Evolutionary conservation across 352 stramenopile species (phyloP).

Genomic region (Pythium plurisporium): DNA sequence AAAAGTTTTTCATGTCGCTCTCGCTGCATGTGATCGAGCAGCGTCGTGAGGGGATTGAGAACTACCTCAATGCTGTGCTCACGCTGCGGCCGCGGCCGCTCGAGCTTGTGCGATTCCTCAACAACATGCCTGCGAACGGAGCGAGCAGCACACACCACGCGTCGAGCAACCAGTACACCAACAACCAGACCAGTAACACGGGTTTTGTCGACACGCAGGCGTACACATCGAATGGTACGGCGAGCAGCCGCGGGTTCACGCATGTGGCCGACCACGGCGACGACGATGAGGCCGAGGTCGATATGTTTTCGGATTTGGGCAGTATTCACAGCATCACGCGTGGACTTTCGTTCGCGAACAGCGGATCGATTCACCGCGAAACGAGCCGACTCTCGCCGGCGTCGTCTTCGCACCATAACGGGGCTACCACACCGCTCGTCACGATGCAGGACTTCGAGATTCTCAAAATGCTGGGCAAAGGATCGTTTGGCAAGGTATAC

Average conservation of each 20-base stretch:
- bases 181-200: neutral
- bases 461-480: constrained; percentile 97
- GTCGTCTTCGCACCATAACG: neutral
- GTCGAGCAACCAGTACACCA: neutral
- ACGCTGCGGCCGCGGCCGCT: constrained; percentile 56
- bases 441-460: constrained; percentile 93
- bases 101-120: constrained; percentile 71
- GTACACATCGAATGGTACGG: neutral
- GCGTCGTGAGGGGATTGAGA: constrained; percentile 73
- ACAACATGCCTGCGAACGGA: constrained; percentile 15
- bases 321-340: constrained; percentile 13
- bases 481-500: constrained; percentile 97
- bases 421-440: constrained; percentile 29
- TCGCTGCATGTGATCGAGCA: constrained; percentile 86
- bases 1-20: constrained; percentile 86
- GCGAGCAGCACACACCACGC: neutral
- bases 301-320: constrained; percentile 40
- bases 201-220: constrained; percentile 5
- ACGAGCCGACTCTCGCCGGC: constrained; percentile 6
- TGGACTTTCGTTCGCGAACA: constrained; percentile 15
- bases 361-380: constrained; percentile 1
- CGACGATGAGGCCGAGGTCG: constrained; percentile 58
- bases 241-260: constrained; percentile 1
- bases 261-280: constrained; percentile 22
- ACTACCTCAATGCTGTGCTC: constrained; percentile 79